These are phyloP conservation scores for Fremontodendron californicum DNA, from an alignment of 345 rosid genomes.

Conservation along the genomic window DNA sequence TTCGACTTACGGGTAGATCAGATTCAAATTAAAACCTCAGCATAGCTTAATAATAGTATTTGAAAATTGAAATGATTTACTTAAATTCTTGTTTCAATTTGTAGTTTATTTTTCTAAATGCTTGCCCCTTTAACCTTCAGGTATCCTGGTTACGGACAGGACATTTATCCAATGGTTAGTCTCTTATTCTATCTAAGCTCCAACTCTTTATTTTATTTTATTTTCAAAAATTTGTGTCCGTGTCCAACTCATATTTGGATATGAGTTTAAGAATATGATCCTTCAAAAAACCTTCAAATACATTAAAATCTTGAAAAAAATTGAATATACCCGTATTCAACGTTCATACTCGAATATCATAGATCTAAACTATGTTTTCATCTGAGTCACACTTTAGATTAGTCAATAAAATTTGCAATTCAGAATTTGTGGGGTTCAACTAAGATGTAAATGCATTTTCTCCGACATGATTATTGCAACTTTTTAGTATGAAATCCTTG, in stretches of 20 bases:
- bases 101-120: not conserved
- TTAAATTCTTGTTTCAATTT: not conserved
- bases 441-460: not conserved
- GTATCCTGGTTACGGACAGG: constrained; percentile 5
- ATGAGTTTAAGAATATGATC: no score
- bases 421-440: not conserved
- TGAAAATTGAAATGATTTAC: not conserved
- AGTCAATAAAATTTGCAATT: not conserved
- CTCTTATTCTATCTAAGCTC: not conserved
- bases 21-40: not conserved
- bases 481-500: not conserved
- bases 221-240: no score
- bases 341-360: no score
- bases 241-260: no score
- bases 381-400: not conserved
- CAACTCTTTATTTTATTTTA: no score
- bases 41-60: not conserved
- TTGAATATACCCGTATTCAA: no score
- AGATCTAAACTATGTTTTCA: no score
- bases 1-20: constrained; percentile 10
- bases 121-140: not conserved
- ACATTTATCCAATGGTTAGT: not conserved
- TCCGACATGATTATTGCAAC: not conserved
- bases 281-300: no score
- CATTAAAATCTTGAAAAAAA: no score